phyloP scores from a whole-genome alignment of 768 basidiomycete species.

The Trametes elegans region DNA sequence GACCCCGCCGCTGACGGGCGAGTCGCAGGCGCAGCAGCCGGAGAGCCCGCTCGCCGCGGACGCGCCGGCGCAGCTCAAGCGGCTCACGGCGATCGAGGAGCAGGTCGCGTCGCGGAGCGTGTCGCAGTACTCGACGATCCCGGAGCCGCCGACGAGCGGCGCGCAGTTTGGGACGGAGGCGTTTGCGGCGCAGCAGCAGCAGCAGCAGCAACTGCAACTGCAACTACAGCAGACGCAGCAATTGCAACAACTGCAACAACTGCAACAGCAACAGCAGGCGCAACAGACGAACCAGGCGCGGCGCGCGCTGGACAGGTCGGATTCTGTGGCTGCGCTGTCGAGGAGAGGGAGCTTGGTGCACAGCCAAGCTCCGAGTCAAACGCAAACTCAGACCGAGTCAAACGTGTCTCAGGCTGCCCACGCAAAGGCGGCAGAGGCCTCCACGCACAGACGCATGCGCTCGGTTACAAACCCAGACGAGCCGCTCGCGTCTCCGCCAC shows the following conservation, averaged over 20 bases:
- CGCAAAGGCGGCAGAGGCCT: slow-evolving; percentile 14
- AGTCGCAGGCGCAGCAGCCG: slow-evolving; percentile 5
- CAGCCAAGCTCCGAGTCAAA: slow-evolving; percentile 2
- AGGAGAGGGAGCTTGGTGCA: slow-evolving; percentile 1
- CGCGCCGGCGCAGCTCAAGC: slow-evolving; percentile 5
- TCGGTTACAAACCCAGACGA: slow-evolving; percentile 19
- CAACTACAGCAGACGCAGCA: background rate
- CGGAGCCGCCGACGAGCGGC: slow-evolving; percentile 19
- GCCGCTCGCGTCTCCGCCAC: slow-evolving; percentile 16
- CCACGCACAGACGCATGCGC: slow-evolving; percentile 14
- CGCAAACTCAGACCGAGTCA: background rate
- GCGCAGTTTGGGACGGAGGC: background rate
- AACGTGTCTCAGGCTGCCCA: slow-evolving; percentile 1
- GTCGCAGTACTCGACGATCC: slow-evolving; percentile 11
- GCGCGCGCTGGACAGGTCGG: background rate
- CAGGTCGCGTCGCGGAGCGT: slow-evolving; percentile 13
- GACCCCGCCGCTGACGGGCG: slow-evolving; percentile 17
- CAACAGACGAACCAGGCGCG: background rate
- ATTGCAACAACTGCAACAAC: background rate
- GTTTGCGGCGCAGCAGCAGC: slow-evolving; percentile 8
- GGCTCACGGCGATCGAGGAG: slow-evolving; percentile 17
- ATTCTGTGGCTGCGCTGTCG: slow-evolving; percentile 1
- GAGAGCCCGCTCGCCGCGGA: background rate
- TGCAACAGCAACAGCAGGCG: background rate
- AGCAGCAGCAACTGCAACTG: background rate